Conservation (phyloP, 2,329 filamentous ascomycete species). For the Ceratocystiopsis sp. region DNA sequence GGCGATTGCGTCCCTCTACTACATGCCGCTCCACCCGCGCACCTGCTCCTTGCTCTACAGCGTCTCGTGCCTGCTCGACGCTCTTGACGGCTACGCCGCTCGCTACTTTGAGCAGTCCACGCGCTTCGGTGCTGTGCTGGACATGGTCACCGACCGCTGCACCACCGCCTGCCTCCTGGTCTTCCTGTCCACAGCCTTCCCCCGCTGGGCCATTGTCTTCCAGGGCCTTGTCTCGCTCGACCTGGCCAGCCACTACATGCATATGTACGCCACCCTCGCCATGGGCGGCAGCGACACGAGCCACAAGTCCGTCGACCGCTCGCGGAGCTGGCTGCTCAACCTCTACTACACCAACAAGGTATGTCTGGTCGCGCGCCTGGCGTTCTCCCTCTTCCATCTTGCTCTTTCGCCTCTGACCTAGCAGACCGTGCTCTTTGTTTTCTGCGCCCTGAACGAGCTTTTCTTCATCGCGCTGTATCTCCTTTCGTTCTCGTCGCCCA, state of each 20-base stretch:
- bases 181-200: conserved; percentile 87
- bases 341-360: conserved; percentile 97
- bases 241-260: conserved; percentile 92
- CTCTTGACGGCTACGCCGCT: conserved; percentile 86
- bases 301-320: conserved; percentile 89
- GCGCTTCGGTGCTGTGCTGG: conserved; percentile 86
- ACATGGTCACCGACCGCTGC: conserved; percentile 98
- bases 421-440: conserved; percentile 69
- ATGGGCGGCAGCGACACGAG: conserved; percentile 67
- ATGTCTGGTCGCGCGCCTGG: conserved; percentile 8
- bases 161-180: conserved; percentile 90
- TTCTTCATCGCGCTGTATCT: conserved; percentile 99
- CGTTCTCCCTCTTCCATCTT: neutral
- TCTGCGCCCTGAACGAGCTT: conserved; percentile 80
- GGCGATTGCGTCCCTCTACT: conserved; percentile 84
- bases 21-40: conserved; percentile 97
- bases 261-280: conserved; percentile 91
- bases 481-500: conserved; percentile 85
- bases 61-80: conserved; percentile 87
- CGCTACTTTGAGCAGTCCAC: conserved; percentile 80
- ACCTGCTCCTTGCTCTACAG: conserved; percentile 86
- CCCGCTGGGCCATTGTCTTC: conserved; percentile 85
- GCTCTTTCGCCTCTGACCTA: neutral
- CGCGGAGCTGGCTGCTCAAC: conserved; percentile 75
- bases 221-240: conserved; percentile 86